These are phyloP conservation scores for Bryum argenteum DNA, from an alignment of 225 moss, liverwort and hornwort genomes.

Conservation along the genomic window DNA sequence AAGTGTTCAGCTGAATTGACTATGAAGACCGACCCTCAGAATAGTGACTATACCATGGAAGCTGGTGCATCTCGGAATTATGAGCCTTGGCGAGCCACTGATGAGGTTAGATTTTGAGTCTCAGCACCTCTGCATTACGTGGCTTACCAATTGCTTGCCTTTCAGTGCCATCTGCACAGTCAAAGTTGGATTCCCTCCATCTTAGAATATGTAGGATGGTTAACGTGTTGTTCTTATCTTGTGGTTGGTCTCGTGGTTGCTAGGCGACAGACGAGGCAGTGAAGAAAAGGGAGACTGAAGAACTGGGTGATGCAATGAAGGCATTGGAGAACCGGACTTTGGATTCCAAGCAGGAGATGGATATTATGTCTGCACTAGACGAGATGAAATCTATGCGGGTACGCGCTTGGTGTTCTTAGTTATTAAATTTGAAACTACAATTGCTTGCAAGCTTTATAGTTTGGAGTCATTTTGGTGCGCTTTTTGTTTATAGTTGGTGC, in stretches of 20 bases:
- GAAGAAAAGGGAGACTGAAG: slow-evolving; percentile 77
- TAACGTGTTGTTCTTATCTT: slow-evolving; percentile 19
- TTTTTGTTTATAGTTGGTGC: too few relatives aligned
- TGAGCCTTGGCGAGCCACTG: slow-evolving; percentile 95
- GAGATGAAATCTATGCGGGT: slow-evolving; percentile 98
- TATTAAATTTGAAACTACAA: not conserved
- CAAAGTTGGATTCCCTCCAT: slow-evolving; percentile 7
- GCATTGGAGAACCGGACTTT: slow-evolving; percentile 84
- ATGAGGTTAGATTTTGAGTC: slow-evolving; percentile 54
- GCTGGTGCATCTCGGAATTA: slow-evolving; percentile 84
- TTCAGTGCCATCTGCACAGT: slow-evolving; percentile 1
- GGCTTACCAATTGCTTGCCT: slow-evolving; percentile 1
- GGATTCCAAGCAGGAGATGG: slow-evolving; percentile 96
- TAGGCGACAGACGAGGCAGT: slow-evolving; percentile 84
- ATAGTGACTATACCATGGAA: slow-evolving; percentile 89
- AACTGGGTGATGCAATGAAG: slow-evolving; percentile 91
- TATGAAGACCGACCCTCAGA: slow-evolving; percentile 92
- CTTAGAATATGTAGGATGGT: not conserved
- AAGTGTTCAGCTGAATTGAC: slow-evolving; percentile 84
- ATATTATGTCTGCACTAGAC: slow-evolving; percentile 85
- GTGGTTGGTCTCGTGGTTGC: slow-evolving; percentile 19
- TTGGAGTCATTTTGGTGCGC: too few relatives aligned
- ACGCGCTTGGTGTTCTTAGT: slow-evolving; percentile 26
- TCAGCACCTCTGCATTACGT: slow-evolving; percentile 4
- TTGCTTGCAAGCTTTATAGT: not conserved